These are phyloP conservation scores for Acaromyces ingoldii DNA, from an alignment of 1,284 basidiomycete genomes.

Conservation along the genomic window DNA sequence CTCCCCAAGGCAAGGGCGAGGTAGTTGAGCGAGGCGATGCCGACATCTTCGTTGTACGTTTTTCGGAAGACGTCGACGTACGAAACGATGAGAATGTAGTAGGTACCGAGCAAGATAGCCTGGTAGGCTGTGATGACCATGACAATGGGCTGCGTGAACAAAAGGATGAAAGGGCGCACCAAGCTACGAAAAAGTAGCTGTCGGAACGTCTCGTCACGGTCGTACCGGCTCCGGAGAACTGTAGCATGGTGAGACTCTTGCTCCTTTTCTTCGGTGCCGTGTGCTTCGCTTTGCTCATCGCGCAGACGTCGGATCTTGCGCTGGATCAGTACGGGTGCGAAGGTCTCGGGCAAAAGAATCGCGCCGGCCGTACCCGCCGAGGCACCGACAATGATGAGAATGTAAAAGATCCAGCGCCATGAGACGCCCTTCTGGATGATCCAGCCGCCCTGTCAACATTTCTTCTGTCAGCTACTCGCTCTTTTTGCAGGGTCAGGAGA, in stretches of 20 bases:
- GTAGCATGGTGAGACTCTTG: too few species aligned
- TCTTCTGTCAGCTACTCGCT: too few species aligned
- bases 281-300: too few species aligned
- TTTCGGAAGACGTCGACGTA: not conserved
- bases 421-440: too few species aligned
- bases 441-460: too few species aligned
- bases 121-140: constrained; percentile 20
- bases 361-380: constrained; percentile 22
- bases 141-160: constrained; percentile 34
- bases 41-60: not conserved
- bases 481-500: too few species aligned
- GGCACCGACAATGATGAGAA: constrained; percentile 64
- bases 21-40: not conserved
- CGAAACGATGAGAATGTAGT: constrained; percentile 8
- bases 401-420: constrained; percentile 18
- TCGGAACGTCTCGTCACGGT: constrained; percentile 24
- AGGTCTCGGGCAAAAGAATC: constrained; percentile 29
- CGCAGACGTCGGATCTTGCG: constrained; percentile 28
- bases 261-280: constrained; percentile 40
- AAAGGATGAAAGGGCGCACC: constrained; percentile 39
- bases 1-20: not conserved
- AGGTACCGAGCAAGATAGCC: constrained; percentile 9
- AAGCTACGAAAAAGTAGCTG: constrained; percentile 33
- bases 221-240: constrained; percentile 37
- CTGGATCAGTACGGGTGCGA: constrained; percentile 39